Conservation (phyloP, 768 basidiomycete genomes). For the Tephrocybe sp. region DNA sequence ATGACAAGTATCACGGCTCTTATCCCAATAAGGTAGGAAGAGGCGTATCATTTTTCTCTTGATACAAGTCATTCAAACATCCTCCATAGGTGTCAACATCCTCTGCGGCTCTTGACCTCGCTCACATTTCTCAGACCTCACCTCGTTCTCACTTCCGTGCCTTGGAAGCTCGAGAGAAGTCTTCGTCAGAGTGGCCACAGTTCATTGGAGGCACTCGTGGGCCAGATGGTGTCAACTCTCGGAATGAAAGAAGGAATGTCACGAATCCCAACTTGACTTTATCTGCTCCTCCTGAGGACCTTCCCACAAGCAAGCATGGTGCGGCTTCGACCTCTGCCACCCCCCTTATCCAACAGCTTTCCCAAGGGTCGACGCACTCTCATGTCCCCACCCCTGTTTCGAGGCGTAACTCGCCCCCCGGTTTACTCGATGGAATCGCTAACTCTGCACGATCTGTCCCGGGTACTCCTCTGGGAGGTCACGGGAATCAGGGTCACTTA, state of each 20-base stretch:
- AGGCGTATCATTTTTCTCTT: not conserved
- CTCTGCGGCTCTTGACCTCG: slow-evolving; percentile 90
- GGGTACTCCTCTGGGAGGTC: slow-evolving; percentile 70
- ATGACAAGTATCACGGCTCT: slow-evolving; percentile 75
- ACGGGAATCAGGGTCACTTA: slow-evolving; percentile 45
- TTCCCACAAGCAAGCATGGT: slow-evolving; percentile 38
- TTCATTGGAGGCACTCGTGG: slow-evolving; percentile 65
- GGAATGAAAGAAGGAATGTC: slow-evolving; percentile 65
- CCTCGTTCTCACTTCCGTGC: slow-evolving; percentile 61
- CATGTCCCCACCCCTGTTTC: slow-evolving; percentile 50
- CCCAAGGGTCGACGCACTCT: slow-evolving; percentile 41
- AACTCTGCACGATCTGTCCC: slow-evolving; percentile 76
- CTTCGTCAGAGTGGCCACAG: slow-evolving; percentile 94
- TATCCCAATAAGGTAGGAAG: slow-evolving; percentile 63
- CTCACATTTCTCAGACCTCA: slow-evolving; percentile 82
- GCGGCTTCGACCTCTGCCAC: slow-evolving; percentile 57
- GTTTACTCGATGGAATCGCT: slow-evolving; percentile 56
- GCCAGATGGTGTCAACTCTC: slow-evolving; percentile 53
- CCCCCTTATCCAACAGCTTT: slow-evolving; percentile 61
- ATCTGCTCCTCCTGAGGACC: slow-evolving; percentile 53
- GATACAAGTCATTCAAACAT: slow-evolving; percentile 6
- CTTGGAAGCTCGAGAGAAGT: slow-evolving; percentile 61
- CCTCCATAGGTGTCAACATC: slow-evolving; percentile 83
- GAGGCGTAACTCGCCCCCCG: slow-evolving; percentile 73
- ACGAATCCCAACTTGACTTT: slow-evolving; percentile 73